These are phyloP conservation scores for Rhodotorula sp. DNA, from an alignment of 1,284 basidiomycete genomes.

Conservation along the genomic window DNA sequence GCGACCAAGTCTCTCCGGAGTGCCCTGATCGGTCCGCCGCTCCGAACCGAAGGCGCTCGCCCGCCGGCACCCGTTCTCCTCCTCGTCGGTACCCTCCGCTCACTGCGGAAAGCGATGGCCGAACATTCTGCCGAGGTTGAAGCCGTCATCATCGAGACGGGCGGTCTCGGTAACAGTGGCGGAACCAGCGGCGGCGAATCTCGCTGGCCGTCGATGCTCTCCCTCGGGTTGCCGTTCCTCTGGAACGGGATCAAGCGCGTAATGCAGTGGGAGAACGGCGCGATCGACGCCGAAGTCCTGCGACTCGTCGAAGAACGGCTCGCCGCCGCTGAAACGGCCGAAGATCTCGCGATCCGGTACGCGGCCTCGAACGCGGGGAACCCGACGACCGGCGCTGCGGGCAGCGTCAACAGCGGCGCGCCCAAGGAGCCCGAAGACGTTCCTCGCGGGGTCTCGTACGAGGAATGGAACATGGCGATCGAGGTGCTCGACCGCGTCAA, in stretches of 20 bases:
- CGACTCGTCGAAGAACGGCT: slow-evolving; percentile 42
- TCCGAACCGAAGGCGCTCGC: slow-evolving; percentile 2
- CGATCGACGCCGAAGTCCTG: slow-evolving; percentile 43
- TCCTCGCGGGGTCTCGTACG: slow-evolving; percentile 29
- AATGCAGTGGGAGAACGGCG: slow-evolving; percentile 40
- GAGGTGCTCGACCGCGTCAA: slow-evolving; percentile 35
- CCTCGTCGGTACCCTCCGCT: slow-evolving; percentile 42
- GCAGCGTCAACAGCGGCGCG: neutral
- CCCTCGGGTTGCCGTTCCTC: slow-evolving; percentile 42
- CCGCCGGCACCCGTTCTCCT: slow-evolving; percentile 37
- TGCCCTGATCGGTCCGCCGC: slow-evolving; percentile 36
- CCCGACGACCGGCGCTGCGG: slow-evolving; percentile 2
- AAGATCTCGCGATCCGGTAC: slow-evolving; percentile 2
- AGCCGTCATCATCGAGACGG: slow-evolving; percentile 14
- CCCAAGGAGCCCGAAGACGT: slow-evolving; percentile 26
- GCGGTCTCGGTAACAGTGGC: neutral
- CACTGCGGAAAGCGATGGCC: slow-evolving; percentile 41
- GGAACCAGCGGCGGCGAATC: slow-evolving; percentile 16
- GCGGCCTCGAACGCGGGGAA: neutral
- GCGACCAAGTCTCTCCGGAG: slow-evolving; percentile 41
- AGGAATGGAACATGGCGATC: slow-evolving; percentile 43
- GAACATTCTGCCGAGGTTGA: slow-evolving; percentile 37
- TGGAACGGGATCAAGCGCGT: slow-evolving; percentile 41
- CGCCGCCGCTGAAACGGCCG: slow-evolving; percentile 20
- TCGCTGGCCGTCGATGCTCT: slow-evolving; percentile 41